Base-by-base conservation (phyloP, 2,329 filamentous ascomycete genomes). In the Chrysosporium keratinophilum region DNA sequence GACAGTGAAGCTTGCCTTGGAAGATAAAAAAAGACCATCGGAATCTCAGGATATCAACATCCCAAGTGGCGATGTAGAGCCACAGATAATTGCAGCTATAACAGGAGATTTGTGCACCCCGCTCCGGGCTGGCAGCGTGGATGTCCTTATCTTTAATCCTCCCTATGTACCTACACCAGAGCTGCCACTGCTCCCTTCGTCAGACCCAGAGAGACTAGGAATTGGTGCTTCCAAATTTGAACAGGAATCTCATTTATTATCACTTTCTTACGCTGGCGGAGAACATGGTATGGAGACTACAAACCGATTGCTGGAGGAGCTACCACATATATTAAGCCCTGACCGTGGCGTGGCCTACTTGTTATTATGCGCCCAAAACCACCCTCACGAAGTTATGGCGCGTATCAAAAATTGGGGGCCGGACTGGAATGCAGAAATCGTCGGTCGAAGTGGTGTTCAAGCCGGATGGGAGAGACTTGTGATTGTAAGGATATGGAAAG, bases 401-500 rank as follows among this genome's bases (percentile, higher is more conserved):
- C 71, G 77, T 47, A 79, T 93, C 56, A 70, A 72, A 40, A 63
- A 59, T 2, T 81, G 85, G 80, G 73, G 72, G n/a, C 54, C 58
- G 12, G 74, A 66, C 20, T 97, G 91, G 93, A 76, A 69, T 57
- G 87, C 81, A 9, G 82, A 89, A 67, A 87, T 80, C 15, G 89
- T 95, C 3, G 85, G 87, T 5, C 79, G 77, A 52, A 96, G 88
- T 69, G 91, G 91, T 47, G 88, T 84, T 74, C 82, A 85, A 68
- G 91, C 86, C 31, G 93, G 93, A 0, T 95, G 91, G 90, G 93
- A 98, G 74, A 94, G 86, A 72, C 74, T 98, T 69, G 84, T 89
- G 65, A 85, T 98, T 62, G 74, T 97, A 61, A 81, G 90, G 66
- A 86, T 95, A 66, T 95, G 88, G 86, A 80, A 81, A 63, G 61